A percentile compares a stretch with the other conserved stretches of the same genome.
phyloP scores from a whole-genome alignment of 495 filamentous ascomycete genomes.

The Penicillium roqueforti region DNA sequence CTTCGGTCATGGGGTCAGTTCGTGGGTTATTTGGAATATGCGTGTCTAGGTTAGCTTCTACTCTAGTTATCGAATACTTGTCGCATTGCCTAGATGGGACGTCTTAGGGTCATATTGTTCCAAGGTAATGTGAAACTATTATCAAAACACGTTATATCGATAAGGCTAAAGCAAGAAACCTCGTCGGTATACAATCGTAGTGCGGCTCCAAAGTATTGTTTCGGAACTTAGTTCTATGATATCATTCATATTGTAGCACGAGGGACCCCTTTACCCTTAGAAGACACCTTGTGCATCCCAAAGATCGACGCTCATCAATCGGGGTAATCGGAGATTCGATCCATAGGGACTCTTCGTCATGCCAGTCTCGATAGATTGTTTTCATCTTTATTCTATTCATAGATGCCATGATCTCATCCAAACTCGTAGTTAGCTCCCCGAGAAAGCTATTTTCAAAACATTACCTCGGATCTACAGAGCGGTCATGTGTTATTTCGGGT shows the following conservation, averaged over 20 bases:
- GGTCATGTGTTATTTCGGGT: constrained; percentile 5
- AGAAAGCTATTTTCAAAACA: neutral
- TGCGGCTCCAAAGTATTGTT: neutral
- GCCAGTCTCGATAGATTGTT: neutral
- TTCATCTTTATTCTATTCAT: neutral
- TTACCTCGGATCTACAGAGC: neutral
- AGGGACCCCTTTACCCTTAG: neutral
- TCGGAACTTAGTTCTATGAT: neutral
- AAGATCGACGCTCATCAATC: neutral
- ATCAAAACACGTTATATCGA: neutral
- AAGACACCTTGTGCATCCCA: neutral
- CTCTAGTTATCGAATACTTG: neutral
- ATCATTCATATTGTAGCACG: neutral
- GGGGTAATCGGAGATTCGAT: neutral
- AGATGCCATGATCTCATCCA: neutral
- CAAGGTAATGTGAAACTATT: neutral
- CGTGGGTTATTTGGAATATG: neutral
- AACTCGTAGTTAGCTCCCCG: neutral
- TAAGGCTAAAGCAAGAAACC: no score
- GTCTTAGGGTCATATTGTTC: neutral
- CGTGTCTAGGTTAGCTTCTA: neutral
- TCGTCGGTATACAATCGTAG: neutral
- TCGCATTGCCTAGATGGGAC: neutral
- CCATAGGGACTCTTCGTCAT: neutral
- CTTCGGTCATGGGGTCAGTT: neutral